Percentiles rank a stretch among this genome's conserved stretches.
Conservation (phyloP, 257 asterid species). For the Salvia rosmarinus region DNA sequence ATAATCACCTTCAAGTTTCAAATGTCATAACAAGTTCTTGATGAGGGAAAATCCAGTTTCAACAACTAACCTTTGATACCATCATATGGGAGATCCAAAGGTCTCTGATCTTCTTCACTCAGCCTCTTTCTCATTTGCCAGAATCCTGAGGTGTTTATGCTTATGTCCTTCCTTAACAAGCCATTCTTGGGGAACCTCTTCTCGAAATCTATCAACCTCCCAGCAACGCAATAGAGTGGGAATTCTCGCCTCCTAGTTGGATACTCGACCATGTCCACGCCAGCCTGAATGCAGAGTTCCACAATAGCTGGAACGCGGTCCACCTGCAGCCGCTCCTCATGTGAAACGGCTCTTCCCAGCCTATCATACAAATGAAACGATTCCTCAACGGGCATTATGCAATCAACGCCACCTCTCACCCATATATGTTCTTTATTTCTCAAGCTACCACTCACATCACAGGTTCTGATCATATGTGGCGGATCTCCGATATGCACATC, state of each 20-base stretch:
- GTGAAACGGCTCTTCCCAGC: slow-evolving; percentile 72
- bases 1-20: too few species aligned
- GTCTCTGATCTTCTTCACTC: slow-evolving; percentile 23
- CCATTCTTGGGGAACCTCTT: slow-evolving; percentile 63
- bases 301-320: slow-evolving; percentile 73
- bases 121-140: slow-evolving; percentile 44
- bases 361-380: slow-evolving; percentile 79
- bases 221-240: slow-evolving; percentile 68
- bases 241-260: slow-evolving; percentile 64
- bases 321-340: slow-evolving; percentile 65
- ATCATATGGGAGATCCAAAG: slow-evolving; percentile 33
- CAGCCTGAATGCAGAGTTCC: slow-evolving; percentile 82
- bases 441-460: slow-evolving; percentile 54
- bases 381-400: slow-evolving; percentile 54
- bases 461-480: slow-evolving; percentile 67
- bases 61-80: slow-evolving; percentile 56
- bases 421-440: slow-evolving; percentile 62
- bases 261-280: slow-evolving; percentile 63
- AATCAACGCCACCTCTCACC: slow-evolving; percentile 61
- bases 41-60: too few species aligned
- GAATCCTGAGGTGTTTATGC: slow-evolving; percentile 39
- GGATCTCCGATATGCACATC: slow-evolving; percentile 74
- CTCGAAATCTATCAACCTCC: slow-evolving; percentile 70
- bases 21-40: too few species aligned
- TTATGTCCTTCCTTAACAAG: slow-evolving; percentile 33